A percentile compares a stretch with the other conserved stretches of the same genome.
phyloP scores from a whole-genome alignment of 2,329 filamentous ascomycete species.

The Thielaviopsis euricoi region DNA sequence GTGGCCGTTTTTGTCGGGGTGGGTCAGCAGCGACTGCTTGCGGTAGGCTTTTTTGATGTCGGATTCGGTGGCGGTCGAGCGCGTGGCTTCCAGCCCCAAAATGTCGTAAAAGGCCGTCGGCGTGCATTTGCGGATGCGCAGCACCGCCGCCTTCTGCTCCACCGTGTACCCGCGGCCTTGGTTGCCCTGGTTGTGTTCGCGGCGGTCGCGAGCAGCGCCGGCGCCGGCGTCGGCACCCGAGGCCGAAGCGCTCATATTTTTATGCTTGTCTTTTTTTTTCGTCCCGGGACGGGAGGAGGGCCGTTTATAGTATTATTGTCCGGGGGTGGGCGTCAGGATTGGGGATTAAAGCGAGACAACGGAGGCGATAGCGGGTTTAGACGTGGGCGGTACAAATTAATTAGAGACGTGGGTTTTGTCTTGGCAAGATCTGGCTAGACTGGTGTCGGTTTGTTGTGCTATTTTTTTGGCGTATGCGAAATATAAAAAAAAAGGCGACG shows the following conservation, averaged over 20 bases:
- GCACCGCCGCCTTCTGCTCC: slow-evolving; percentile 82
- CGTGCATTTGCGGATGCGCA: slow-evolving; percentile 71
- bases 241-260: slow-evolving; percentile 7
- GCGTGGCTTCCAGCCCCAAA: slow-evolving; percentile 51
- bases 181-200: slow-evolving; percentile 61
- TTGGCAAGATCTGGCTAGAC: too few relatives aligned
- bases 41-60: slow-evolving; percentile 98
- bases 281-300: too few relatives aligned
- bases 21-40: slow-evolving; percentile 82
- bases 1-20: slow-evolving; percentile 98
- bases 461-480: neutral
- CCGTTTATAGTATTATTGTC: too few relatives aligned
- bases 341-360: too few relatives aligned
- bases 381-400: too few relatives aligned
- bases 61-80: slow-evolving; percentile 50
- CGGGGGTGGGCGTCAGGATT: too few relatives aligned
- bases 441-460: too few relatives aligned
- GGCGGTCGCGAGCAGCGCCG: slow-evolving; percentile 29
- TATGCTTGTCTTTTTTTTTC: neutral
- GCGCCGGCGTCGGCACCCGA: slow-evolving; percentile 37
- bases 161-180: slow-evolving; percentile 63
- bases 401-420: too few relatives aligned
- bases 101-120: slow-evolving; percentile 94
- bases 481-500: neutral
- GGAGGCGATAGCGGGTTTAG: too few relatives aligned